A percentile compares a stretch with the other conserved stretches of the same genome.
phyloP scores from a whole-genome alignment of 441 rosid genomes.

The Populus hybrid region DNA sequence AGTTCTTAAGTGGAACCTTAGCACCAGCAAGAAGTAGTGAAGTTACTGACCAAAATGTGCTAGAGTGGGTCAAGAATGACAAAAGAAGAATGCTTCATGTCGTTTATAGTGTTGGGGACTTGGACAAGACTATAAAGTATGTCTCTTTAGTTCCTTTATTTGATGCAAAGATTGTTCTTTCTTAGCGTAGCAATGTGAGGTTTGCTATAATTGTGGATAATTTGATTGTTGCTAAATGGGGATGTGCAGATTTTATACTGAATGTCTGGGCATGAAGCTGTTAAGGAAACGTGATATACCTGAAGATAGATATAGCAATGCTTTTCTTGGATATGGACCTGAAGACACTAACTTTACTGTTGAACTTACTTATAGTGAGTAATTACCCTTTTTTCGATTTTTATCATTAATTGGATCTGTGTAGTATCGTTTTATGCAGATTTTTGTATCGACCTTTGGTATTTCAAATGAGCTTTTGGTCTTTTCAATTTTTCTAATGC shows the following conservation, averaged over 20 bases:
- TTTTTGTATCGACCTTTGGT: neutral
- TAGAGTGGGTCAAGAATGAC: constrained; percentile 65
- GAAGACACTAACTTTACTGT: constrained; percentile 58
- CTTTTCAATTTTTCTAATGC: neutral
- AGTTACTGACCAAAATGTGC: constrained; percentile 20
- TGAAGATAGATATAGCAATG: constrained; percentile 58
- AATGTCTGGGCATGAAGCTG: constrained; percentile 68
- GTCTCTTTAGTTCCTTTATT: neutral
- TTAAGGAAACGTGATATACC: constrained; percentile 64
- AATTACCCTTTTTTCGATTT: neutral
- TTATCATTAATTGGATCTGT: neutral
- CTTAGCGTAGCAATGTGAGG: neutral
- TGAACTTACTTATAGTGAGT: constrained; percentile 60
- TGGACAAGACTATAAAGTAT: constrained; percentile 79
- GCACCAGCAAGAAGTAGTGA: constrained; percentile 24
- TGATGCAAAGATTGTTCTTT: constrained; percentile 3
- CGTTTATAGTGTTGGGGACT: constrained; percentile 80
- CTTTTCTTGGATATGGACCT: constrained; percentile 70
- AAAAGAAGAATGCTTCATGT: constrained; percentile 88
- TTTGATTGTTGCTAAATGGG: neutral
- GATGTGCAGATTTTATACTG: constrained; percentile 54
- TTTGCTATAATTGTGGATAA: neutral
- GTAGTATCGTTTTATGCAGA: neutral
- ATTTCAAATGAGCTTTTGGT: neutral
- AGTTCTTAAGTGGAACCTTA: constrained; percentile 20